These are phyloP conservation scores for Didymella arachidicola DNA, from an alignment of 2,329 filamentous ascomycete species.

Conservation along the genomic window DNA sequence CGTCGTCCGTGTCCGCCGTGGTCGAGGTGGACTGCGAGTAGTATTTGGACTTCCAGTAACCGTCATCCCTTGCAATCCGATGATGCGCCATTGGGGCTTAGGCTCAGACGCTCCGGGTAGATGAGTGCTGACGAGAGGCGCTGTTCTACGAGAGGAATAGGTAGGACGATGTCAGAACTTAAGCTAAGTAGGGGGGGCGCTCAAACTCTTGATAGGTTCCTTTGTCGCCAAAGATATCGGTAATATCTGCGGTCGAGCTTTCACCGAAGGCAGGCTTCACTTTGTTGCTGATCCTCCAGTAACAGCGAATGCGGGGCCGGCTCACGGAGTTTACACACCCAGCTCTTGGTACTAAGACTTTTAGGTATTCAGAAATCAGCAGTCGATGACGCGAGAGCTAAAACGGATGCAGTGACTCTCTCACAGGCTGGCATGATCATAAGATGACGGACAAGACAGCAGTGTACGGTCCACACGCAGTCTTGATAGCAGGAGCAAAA, in stretches of 20 bases:
- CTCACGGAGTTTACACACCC: conserved; percentile 30
- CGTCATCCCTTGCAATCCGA: conserved; percentile 10
- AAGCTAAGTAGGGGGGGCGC: conserved; percentile 19
- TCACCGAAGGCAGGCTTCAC: conserved; percentile 20
- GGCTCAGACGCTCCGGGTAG: conserved; percentile 18
- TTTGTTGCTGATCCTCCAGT: conserved; percentile 32
- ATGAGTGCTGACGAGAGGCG: conserved; percentile 31
- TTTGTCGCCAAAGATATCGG: conserved; percentile 14
- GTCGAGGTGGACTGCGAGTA: not conserved
- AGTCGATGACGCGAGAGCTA: conserved; percentile 33
- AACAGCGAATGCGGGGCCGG: conserved; percentile 43
- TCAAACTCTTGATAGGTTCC: conserved; percentile 22
- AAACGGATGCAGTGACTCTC: conserved; percentile 6
- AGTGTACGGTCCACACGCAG: conserved; percentile 4
- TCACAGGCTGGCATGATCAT: conserved; percentile 1
- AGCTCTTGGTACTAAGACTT: conserved; percentile 26
- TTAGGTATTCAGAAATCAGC: conserved; percentile 15
- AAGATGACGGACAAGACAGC: conserved; percentile 9
- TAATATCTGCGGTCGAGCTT: conserved; percentile 11
- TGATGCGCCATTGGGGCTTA: conserved; percentile 30
- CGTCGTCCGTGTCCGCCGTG: conserved; percentile 16
- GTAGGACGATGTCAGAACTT: conserved; percentile 27
- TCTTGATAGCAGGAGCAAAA: conserved; percentile 14
- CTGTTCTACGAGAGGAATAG: conserved; percentile 15
- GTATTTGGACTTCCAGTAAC: conserved; percentile 3